Evolutionary conservation across 2,329 filamentous ascomycete species (phyloP), one percentile per base, ranked within the genome.

Genomic region (Fusarium dimerum): DNA sequence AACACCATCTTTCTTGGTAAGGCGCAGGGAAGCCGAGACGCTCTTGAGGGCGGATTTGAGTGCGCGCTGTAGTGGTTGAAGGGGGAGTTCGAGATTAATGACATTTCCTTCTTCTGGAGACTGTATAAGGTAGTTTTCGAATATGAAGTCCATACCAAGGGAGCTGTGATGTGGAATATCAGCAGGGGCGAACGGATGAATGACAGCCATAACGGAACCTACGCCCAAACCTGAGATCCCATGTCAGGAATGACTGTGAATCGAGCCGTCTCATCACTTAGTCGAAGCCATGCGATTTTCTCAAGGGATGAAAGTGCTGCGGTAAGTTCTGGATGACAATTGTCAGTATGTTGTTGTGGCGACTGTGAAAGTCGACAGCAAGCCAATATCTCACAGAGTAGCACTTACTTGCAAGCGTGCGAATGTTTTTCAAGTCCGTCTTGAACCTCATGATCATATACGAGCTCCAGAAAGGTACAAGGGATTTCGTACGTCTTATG

Each of bases 221-320:
- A 92, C 80, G 92, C 90, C 94, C 94, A 99, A 49, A 97, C 93
- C 78, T 97, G 93, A 9, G 91, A 95, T 54, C 94, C 93, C 66
- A 90, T 88, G 69, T 97, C 92, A 1, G 94, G 92, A 56, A 97
- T 93, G 66, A 97, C 90, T 54, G 94, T 97, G 75, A 99, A 96
- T 63, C 92, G 92, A 51, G 93, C 87, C 50, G 87, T 87, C 53
- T 92, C 87, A 74, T 95, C 85, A 74, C 93, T 90, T 34, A 99
- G 83, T 60, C 92, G 89, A 58, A 96, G 81, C 92, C 92, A 96
- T 43, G 90, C 91, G 57, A 95, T 87, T 72, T 93, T 92, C 61
- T 92, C 90, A 32, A 88, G 75, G 2, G 84, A 83, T 51, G 79
- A 82, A 55, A 88, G 76, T 13, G 85, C 85, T 11, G 83, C 81